Evolutionary conservation across 768 basidiomycete genomes (phyloP).

Genomic region (Coprinopsis strossmayeri): DNA sequence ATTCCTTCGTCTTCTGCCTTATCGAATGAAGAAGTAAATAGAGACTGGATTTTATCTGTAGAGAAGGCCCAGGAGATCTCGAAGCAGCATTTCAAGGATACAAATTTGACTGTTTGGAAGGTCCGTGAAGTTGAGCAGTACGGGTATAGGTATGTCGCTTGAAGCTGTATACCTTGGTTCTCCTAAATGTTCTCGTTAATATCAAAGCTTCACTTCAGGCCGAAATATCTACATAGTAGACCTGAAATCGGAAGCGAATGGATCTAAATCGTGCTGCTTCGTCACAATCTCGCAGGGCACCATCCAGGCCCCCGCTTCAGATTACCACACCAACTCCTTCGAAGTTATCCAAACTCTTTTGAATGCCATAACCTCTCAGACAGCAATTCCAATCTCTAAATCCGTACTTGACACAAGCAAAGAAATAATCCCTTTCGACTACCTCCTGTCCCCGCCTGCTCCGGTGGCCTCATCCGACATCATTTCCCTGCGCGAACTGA

Average conservation of each 20-base stretch:
- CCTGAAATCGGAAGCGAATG: slow-evolving; percentile 10
- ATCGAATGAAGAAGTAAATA: too few relatives aligned
- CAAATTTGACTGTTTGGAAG: background rate
- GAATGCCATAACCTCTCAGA: slow-evolving; percentile 32
- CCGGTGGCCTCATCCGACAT: slow-evolving; percentile 28
- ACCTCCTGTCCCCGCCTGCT: slow-evolving; percentile 43
- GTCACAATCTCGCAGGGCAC: slow-evolving; percentile 20
- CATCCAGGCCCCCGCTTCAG: slow-evolving; percentile 3
- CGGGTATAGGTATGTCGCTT: slow-evolving; percentile 18
- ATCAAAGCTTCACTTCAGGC: slow-evolving; percentile 15
- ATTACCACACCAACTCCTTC: slow-evolving; percentile 31
- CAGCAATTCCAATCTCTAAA: slow-evolving; percentile 44
- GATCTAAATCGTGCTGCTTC: slow-evolving; percentile 18
- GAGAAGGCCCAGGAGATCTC: background rate
- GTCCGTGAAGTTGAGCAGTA: slow-evolving; percentile 16
- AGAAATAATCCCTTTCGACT: slow-evolving; percentile 38
- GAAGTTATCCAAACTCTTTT: slow-evolving; percentile 33
- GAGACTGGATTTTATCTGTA: too few relatives aligned
- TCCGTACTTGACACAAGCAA: slow-evolving; percentile 45
- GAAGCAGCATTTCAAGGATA: background rate
- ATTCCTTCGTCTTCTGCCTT: too few relatives aligned
- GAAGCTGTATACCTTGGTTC: background rate
- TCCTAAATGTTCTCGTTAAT: background rate
- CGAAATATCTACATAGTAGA: slow-evolving; percentile 20
- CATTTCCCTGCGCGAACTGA: slow-evolving; percentile 32